Evolutionary conservation across 2,329 filamentous ascomycete species (phyloP).

Genomic region (Trichothecium roseum): DNA sequence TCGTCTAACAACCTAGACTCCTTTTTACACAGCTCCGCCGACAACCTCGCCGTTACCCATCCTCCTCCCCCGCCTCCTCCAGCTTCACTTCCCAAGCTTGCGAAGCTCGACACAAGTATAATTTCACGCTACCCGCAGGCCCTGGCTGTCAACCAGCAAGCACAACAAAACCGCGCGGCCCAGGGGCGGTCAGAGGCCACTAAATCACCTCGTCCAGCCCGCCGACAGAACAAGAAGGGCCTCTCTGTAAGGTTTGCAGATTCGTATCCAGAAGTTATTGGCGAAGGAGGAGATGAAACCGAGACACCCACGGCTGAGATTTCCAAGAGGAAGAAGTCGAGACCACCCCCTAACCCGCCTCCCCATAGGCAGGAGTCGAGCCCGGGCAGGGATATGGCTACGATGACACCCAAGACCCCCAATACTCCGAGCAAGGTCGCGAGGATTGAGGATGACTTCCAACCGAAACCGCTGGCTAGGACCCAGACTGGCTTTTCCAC

Average conservation of each 20-base stretch:
- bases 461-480: constrained; percentile 42
- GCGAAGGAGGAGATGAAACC: constrained; percentile 83
- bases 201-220: constrained; percentile 32
- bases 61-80: constrained; percentile 32
- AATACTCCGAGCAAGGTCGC: not conserved
- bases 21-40: constrained; percentile 46
- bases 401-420: not conserved
- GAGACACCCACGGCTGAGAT: constrained; percentile 64
- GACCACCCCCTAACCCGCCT: constrained; percentile 19
- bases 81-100: constrained; percentile 34
- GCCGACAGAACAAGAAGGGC: constrained; percentile 49
- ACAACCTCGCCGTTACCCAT: constrained; percentile 44
- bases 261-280: constrained; percentile 69
- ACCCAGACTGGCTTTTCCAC: constrained; percentile 46
- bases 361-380: constrained; percentile 13
- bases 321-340: constrained; percentile 41
- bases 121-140: constrained; percentile 47
- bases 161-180: constrained; percentile 32
- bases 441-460: constrained; percentile 31
- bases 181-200: constrained; percentile 24
- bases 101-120: constrained; percentile 43
- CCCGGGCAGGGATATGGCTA: constrained; percentile 7
- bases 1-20: constrained; percentile 41
- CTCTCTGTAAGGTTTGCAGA: constrained; percentile 66
- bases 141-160: constrained; percentile 30